phyloP scores from a whole-genome alignment of 805 yeast species.

The Schizosaccharomyces lindneri region DNA sequence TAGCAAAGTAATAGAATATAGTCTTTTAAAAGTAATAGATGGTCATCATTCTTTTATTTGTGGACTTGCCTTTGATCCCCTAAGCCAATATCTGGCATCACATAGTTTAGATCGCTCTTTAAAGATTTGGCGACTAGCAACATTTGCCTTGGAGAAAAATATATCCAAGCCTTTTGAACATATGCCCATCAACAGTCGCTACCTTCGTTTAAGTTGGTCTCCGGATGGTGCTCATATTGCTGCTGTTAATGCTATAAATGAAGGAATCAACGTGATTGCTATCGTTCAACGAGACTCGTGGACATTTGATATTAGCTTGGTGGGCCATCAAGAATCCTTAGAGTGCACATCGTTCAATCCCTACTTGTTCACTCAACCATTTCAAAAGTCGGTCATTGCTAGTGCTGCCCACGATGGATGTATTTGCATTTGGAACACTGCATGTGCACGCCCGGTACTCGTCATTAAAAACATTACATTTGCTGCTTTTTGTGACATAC shows the following conservation, averaged over 20 bases:
- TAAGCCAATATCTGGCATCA: conserved; percentile 90
- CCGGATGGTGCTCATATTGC: conserved; percentile 57
- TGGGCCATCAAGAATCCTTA: conserved; percentile 48
- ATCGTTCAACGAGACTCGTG: conserved; percentile 40
- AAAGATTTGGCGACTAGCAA: conserved; percentile 49
- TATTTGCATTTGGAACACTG: conserved; percentile 70
- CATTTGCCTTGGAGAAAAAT: conserved; percentile 66
- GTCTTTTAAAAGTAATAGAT: conserved; percentile 48
- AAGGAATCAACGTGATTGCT: conserved; percentile 36
- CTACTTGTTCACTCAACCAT: conserved; percentile 10
- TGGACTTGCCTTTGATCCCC: conserved; percentile 94
- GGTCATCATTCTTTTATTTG: conserved; percentile 88
- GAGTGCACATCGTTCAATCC: conserved; percentile 37
- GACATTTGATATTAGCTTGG: conserved; percentile 35
- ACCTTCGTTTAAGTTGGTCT: conserved; percentile 45
- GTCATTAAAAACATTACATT: not conserved
- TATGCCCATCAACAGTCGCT: conserved; percentile 81
- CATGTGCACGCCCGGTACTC: conserved; percentile 40
- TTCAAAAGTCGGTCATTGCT: conserved; percentile 38
- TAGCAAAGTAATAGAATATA: not conserved
- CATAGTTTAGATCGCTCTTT: conserved; percentile 65
- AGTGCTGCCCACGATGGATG: conserved; percentile 89
- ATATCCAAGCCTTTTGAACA: conserved; percentile 64
- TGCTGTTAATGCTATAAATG: conserved; percentile 43
- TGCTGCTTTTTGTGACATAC: not conserved